These are phyloP conservation scores for Afroboletus lepidellus DNA, from an alignment of 1,284 basidiomycete species.

Conservation along the genomic window DNA sequence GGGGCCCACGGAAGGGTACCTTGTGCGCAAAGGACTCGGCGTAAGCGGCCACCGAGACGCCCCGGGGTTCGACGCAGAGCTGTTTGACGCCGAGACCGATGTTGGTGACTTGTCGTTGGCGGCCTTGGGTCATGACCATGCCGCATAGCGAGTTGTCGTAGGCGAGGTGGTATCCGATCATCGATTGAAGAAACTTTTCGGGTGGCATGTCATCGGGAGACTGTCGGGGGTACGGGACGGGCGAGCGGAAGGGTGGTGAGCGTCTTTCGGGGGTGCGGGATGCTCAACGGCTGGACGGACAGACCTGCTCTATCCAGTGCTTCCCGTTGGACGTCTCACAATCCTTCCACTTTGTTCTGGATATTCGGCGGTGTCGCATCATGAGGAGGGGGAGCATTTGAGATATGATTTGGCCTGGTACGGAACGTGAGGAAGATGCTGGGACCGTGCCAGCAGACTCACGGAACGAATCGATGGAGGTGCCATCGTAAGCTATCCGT, in stretches of 20 bases:
- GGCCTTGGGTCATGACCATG: conserved; percentile 80
- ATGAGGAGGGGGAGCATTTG: conserved; percentile 76
- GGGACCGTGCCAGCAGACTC: conserved; percentile 33
- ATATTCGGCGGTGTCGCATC: conserved; percentile 80
- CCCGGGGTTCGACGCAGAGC: conserved; percentile 56
- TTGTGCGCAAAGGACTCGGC: conserved; percentile 73
- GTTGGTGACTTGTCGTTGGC: conserved; percentile 69
- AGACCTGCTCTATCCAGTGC: conserved; percentile 77
- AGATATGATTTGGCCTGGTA: conserved; percentile 62
- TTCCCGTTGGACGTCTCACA: conserved; percentile 60
- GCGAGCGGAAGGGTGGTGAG: neutral
- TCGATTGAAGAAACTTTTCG: conserved; percentile 60
- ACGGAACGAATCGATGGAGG: conserved; percentile 63
- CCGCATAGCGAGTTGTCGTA: conserved; percentile 67
- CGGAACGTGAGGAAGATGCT: neutral
- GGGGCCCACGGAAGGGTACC: conserved; percentile 38
- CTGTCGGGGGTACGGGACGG: conserved; percentile 3
- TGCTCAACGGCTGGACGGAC: conserved; percentile 20
- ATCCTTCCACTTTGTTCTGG: conserved; percentile 70
- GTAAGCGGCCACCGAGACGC: conserved; percentile 56
- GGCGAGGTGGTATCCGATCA: conserved; percentile 76
- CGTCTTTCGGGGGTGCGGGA: neutral
- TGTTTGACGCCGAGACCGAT: conserved; percentile 74
- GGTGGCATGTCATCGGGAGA: conserved; percentile 54
- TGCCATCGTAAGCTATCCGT: conserved; percentile 50